Evolutionary conservation across 139 green algal genomes (phyloP).

Genomic region (Chlamydomonas asymmetrica): DNA sequence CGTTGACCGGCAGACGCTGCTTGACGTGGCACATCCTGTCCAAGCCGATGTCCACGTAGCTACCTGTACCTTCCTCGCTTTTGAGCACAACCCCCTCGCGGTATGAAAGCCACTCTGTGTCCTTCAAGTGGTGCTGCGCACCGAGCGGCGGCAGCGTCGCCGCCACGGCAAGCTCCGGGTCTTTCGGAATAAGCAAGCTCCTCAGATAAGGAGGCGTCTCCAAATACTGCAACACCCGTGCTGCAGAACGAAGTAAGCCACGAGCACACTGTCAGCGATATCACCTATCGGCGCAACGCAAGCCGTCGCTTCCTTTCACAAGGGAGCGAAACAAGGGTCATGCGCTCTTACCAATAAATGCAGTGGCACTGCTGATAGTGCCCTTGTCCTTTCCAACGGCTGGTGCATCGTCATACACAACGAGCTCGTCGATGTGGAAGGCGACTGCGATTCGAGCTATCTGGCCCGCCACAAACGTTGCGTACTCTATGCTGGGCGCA

Average conservation of each 20-base stretch:
- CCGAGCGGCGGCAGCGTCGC: constrained; percentile 75
- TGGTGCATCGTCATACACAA: constrained; percentile 74
- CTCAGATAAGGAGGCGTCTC: constrained; percentile 90
- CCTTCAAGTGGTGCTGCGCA: constrained; percentile 84
- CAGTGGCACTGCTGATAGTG: constrained; percentile 8
- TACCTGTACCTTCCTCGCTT: constrained; percentile 32
- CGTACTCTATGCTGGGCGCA: constrained; percentile 68
- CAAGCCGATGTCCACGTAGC: constrained; percentile 77
- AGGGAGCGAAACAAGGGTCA: too few relatives aligned
- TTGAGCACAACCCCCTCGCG: constrained; percentile 79
- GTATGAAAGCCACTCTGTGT: constrained; percentile 81
- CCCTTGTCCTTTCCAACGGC: background rate
- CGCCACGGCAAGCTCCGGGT: constrained; percentile 40
- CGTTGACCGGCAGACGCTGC: constrained; percentile 6
- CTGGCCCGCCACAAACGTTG: constrained; percentile 68
- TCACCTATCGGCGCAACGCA: too few relatives aligned
- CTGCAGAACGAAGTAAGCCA: too few relatives aligned
- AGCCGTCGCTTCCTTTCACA: too few relatives aligned
- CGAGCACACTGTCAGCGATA: constrained; percentile 61
- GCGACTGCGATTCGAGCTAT: constrained; percentile 76
- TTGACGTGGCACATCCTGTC: constrained; percentile 45
- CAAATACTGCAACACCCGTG: constrained; percentile 80
- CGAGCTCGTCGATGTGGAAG: constrained; percentile 84
- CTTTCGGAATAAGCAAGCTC: constrained; percentile 31
- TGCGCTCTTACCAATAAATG: too few relatives aligned